These are phyloP conservation scores for Emiliania huxleyi DNA, from an alignment of 78 protist genomes.

Conservation along the genomic window DNA sequence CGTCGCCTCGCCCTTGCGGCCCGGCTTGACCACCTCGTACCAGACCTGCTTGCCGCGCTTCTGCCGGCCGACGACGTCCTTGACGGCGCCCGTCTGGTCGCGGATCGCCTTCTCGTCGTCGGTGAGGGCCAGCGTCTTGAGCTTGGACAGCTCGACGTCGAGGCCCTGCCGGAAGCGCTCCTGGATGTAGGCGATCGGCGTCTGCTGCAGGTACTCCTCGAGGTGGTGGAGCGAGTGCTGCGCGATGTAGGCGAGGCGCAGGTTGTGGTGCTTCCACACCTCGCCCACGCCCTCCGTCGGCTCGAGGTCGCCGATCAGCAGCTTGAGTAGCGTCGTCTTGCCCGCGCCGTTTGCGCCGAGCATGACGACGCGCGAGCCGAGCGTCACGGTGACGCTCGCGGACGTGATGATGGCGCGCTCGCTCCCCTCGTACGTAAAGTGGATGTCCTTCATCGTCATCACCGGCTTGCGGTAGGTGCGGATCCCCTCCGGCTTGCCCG, in stretches of 20 bases:
- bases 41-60: neutral
- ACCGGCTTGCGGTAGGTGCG: slow-evolving; percentile 22
- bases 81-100: too few species aligned
- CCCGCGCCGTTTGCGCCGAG: slow-evolving; percentile 59
- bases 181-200: neutral
- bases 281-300: slow-evolving; percentile 12
- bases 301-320: slow-evolving; percentile 44
- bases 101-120: neutral
- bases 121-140: neutral
- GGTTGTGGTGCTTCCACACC: neutral
- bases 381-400: neutral
- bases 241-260: slow-evolving; percentile 43
- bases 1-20: neutral
- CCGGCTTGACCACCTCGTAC: neutral
- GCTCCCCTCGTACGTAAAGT: neutral
- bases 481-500: slow-evolving; percentile 30
- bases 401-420: neutral
- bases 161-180: slow-evolving; percentile 28
- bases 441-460: neutral
- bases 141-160: slow-evolving; percentile 22
- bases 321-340: slow-evolving; percentile 56
- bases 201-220: neutral
- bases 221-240: slow-evolving; percentile 54
- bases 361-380: slow-evolving; percentile 25
- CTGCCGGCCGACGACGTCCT: neutral